These are phyloP conservation scores for Crucihimalaya himalaica DNA, from an alignment of 345 rosid genomes.

Conservation along the genomic window DNA sequence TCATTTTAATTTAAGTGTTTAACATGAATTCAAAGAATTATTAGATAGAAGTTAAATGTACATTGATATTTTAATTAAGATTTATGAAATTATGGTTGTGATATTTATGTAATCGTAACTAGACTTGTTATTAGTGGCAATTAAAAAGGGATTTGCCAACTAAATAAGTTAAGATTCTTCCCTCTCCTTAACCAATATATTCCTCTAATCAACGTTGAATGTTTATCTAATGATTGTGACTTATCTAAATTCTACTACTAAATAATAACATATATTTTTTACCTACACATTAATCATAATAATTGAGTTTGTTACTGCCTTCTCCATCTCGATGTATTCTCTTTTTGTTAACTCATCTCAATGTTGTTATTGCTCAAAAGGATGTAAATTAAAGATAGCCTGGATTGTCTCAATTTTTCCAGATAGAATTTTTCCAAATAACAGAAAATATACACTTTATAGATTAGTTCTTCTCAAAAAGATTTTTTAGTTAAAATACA, in stretches of 20 bases:
- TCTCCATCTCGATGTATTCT: neutral
- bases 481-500: no score
- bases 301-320: neutral
- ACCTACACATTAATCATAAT: neutral
- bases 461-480: no score
- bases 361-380: neutral
- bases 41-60: no score
- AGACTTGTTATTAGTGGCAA: neutral
- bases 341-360: neutral
- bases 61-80: no score
- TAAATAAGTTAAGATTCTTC: neutral
- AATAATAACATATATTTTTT: neutral
- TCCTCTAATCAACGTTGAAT: neutral
- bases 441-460: no score
- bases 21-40: no score
- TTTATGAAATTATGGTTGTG: neutral
- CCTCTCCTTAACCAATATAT: neutral
- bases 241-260: neutral
- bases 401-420: neutral
- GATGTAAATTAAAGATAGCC: neutral
- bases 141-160: neutral
- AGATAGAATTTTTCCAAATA: no score
- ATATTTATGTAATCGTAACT: neutral
- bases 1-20: no score
- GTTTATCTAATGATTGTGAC: neutral